These are phyloP conservation scores for Dendrocalamus latiflorus DNA, from an alignment of 202 grass and related monocot genomes.

Conservation along the genomic window DNA sequence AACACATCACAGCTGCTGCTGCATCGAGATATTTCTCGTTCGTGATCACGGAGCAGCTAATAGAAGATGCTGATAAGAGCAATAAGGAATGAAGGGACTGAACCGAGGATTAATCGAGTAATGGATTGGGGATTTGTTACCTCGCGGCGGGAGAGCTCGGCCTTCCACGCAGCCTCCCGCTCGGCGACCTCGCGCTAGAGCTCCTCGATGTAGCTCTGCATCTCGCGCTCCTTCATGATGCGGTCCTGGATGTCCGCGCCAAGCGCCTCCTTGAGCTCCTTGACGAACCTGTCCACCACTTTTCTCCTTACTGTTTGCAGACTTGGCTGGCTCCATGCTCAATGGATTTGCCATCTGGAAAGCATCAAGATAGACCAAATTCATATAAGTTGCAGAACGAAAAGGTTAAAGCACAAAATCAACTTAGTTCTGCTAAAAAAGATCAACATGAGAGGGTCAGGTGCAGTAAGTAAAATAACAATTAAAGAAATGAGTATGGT, in stretches of 20 bases:
- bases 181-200: constrained; percentile 87
- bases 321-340: constrained; percentile 52
- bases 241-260: no score
- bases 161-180: constrained; percentile 88
- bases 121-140: constrained; percentile 27
- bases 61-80: no score
- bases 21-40: not conserved
- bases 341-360: constrained; percentile 50
- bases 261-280: no score
- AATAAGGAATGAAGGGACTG: not conserved
- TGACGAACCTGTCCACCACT: constrained; percentile 81
- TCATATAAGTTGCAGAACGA: not conserved
- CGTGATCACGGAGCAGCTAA: not conserved
- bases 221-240: no score
- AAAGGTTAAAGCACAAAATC: not conserved
- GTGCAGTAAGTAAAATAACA: not conserved
- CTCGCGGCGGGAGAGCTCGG: constrained; percentile 82
- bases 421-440: not conserved
- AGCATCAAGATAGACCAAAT: constrained; percentile 15
- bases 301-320: constrained; percentile 66
- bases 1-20: no score
- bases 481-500: not conserved
- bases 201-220: no score
- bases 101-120: not conserved
- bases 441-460: not conserved